A percentile compares a stretch with the other conserved stretches of the same genome.
Evolutionary conservation across 225 moss, liverwort and hornwort genomes (phyloP).

Genomic region (Anthoceros angustus): DNA sequence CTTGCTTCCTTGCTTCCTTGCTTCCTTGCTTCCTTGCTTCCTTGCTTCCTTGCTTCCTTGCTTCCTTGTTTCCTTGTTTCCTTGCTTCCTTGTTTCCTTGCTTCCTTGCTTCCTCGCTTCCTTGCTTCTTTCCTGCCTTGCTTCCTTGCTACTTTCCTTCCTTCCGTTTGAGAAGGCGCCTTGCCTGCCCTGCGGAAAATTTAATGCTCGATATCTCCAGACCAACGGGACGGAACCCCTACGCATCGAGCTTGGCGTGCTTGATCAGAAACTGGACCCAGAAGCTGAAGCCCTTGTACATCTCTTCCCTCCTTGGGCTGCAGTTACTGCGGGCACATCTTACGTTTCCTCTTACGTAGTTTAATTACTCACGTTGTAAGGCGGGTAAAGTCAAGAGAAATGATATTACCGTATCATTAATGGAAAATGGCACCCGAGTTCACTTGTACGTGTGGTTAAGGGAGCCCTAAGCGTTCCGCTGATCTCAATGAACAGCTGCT

Average conservation of each 20-base stretch:
- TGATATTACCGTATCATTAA: no score
- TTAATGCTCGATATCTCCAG: slow-evolving; percentile 7
- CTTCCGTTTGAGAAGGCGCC: neutral
- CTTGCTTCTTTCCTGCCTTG: neutral
- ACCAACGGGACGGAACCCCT: slow-evolving; percentile 40
- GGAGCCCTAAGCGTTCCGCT: no score
- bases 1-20: neutral
- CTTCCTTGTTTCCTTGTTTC: no score
- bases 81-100: neutral
- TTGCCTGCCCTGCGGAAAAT: neutral
- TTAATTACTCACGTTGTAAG: neutral
- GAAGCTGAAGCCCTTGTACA: slow-evolving; percentile 33
- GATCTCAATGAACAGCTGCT: no score
- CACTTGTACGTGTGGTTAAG: no score
- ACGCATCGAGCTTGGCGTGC: slow-evolving; percentile 57
- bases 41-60: neutral
- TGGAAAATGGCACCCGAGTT: no score
- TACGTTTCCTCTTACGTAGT: slow-evolving; percentile 55
- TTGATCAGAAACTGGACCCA: slow-evolving; percentile 56
- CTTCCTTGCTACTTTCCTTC: neutral
- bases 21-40: neutral
- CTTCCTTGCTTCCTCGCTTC: neutral
- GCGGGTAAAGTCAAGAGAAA: no score
- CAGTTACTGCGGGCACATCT: slow-evolving; percentile 56
- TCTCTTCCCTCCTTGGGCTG: slow-evolving; percentile 79